Base-by-base conservation (phyloP, 2,329 filamentous ascomycete species). In the Arachnomyces sp. region DNA sequence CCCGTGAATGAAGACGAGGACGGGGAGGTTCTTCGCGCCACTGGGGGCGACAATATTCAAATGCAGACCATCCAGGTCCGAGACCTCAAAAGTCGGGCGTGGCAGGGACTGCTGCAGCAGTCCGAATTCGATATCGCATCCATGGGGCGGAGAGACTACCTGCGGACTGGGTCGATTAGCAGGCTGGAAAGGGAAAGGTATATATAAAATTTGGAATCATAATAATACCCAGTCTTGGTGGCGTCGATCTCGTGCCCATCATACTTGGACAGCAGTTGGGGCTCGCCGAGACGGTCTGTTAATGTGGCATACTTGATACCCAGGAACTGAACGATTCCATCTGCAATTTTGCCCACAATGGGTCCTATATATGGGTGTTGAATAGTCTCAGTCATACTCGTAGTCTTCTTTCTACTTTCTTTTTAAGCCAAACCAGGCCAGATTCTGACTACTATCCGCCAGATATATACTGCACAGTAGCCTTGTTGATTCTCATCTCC, bases 1-100 rank as follows among this genome's bases (percentile, higher is more conserved):
- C 0, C 74, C 74, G 43, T 77, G 72, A 3, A 77, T 63, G 45
- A 73, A 74, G 2, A 73, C 62, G 30, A 75, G 60, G 0, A 76
- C 72, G 0, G 73, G 74, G 2, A 75, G 55, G 4, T 62, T 63
- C 9, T 55, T 52, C 3, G 49, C 40, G 9, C 42, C 45, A 5
- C 50, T 44, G 1, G 73, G 73, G 0, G 69, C 59, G 0, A 69
- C 67, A 35, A 77, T 67, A 44, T 75, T 75, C 13, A 77, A 53
- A 36, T 72, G 74, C 16, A 78, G 54, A 25, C 73, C 67, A 36
- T 75, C 67, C 3, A 65, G 47, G 15, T 73, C 72, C 8, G 68
- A 74, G 38, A 66, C 60, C 2, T 61, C 57, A 32, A 65, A 61
- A 11, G 57, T 52, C 11, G 50, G 51, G 36, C 55, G 52, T 30